These are phyloP conservation scores for Betula pendula DNA, from an alignment of 306 rosid species.

Conservation along the genomic window DNA sequence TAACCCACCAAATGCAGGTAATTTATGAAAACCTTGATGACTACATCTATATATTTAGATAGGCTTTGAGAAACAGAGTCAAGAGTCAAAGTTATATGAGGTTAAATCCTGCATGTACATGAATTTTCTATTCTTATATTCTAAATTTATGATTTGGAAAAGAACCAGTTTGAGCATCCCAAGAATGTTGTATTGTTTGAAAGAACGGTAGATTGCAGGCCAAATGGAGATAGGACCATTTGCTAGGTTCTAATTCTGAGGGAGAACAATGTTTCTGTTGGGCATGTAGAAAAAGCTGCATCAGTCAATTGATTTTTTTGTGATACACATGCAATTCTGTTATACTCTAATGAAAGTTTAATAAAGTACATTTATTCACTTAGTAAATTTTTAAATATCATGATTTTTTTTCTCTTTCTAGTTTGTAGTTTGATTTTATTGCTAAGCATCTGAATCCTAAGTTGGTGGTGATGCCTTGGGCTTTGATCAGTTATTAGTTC, in stretches of 20 bases:
- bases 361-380: background rate
- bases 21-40: constrained; percentile 11
- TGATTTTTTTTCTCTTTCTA: background rate
- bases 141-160: background rate
- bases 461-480: background rate
- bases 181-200: background rate
- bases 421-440: background rate
- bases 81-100: background rate
- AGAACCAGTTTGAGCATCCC: constrained; percentile 1
- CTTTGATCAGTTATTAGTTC: background rate
- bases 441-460: background rate
- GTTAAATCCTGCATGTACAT: background rate
- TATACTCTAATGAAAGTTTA: background rate
- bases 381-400: background rate
- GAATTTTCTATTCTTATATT: background rate
- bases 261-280: background rate
- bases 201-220: background rate
- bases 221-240: background rate
- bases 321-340: background rate
- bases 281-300: background rate
- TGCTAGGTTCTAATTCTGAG: background rate
- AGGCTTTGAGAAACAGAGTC: background rate
- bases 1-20: constrained; percentile 84
- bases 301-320: background rate
- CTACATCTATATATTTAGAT: background rate